phyloP scores from a whole-genome alignment of 202 grass and related monocot species.

The Eragrostis tef region DNA sequence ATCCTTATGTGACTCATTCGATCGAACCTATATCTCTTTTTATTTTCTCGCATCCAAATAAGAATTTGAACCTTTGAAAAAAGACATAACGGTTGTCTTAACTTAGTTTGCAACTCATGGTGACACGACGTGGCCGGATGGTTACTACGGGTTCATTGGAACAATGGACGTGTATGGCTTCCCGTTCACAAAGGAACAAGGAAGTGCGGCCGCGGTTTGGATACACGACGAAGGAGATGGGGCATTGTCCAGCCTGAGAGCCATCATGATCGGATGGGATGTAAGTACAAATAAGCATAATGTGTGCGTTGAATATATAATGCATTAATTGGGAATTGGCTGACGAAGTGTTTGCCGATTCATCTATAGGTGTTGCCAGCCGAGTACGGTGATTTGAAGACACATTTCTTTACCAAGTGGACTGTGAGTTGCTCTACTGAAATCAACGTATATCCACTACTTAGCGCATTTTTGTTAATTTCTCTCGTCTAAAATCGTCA shows the following conservation, averaged over 20 bases:
- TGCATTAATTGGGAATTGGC: not conserved
- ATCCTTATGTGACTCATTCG: no score
- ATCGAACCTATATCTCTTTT: no score
- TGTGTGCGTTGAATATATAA: no score
- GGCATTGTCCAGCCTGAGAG: not conserved
- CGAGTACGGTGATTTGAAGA: not conserved
- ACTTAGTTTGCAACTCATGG: conserved; percentile 9
- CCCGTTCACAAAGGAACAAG: not conserved
- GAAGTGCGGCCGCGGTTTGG: not conserved
- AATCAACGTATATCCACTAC: no score
- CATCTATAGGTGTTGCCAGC: not conserved
- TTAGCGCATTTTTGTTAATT: no score
- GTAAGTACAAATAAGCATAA: not conserved
- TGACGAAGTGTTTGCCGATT: no score
- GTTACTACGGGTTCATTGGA: not conserved
- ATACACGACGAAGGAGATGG: not conserved
- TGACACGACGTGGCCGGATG: not conserved
- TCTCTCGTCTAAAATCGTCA: not conserved
- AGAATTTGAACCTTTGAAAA: no score
- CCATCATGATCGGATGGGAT: conserved; percentile 13
- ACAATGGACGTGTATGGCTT: not conserved
- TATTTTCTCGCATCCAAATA: no score
- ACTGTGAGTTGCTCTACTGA: conserved; percentile 2
- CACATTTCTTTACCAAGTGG: not conserved
- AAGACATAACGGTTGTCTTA: no score